Evolutionary conservation across 2,329 filamentous ascomycete species (phyloP).

Genomic region (Penicillium janthinellum): DNA sequence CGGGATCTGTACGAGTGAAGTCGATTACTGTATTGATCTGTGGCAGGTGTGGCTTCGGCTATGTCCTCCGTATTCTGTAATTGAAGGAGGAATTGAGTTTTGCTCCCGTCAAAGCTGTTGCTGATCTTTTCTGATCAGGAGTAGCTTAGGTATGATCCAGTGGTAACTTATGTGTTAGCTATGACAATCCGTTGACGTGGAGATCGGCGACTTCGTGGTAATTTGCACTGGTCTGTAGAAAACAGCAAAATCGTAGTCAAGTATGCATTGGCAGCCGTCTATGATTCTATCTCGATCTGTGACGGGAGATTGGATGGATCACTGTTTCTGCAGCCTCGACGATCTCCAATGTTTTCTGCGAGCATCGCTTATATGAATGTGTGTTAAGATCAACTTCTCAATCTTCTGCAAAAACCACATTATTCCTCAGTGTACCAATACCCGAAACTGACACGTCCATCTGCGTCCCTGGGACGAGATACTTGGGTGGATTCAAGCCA

Average conservation of each 20-base stretch:
- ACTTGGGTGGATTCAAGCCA: constrained; percentile 46
- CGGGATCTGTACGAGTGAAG: background rate
- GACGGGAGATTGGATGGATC: background rate
- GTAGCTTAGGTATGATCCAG: background rate
- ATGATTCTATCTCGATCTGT: background rate
- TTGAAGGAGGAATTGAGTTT: background rate
- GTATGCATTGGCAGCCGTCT: background rate
- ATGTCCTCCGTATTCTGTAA: background rate
- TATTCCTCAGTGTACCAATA: constrained; percentile 49
- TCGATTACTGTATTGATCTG: background rate
- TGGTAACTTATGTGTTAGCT: background rate
- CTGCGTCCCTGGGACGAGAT: constrained; percentile 42
- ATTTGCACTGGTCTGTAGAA: background rate
- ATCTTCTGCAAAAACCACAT: constrained; percentile 27
- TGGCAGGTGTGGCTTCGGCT: background rate
- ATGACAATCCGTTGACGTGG: background rate
- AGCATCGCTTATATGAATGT: background rate
- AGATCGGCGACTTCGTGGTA: background rate
- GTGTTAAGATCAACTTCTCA: background rate
- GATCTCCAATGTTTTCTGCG: background rate
- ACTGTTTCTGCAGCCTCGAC: background rate
- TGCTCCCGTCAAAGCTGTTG: background rate
- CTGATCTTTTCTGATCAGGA: background rate
- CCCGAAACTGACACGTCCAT: constrained; percentile 45
- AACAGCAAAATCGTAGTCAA: too few species aligned